phyloP scores from a whole-genome alignment of 441 rosid species.

The Metrosideros polymorpha region DNA sequence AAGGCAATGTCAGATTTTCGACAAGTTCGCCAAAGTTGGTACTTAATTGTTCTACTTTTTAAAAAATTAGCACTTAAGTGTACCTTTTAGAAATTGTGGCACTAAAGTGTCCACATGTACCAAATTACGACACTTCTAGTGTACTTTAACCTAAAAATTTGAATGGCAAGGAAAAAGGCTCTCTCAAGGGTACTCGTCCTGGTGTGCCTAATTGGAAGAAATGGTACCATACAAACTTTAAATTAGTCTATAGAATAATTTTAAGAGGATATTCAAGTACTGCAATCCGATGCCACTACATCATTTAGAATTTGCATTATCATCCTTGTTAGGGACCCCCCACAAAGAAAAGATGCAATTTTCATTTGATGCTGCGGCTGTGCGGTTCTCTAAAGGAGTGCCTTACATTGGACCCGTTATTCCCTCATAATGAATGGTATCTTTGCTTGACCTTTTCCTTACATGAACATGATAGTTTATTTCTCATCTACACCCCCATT shows the following conservation, averaged over 20 bases:
- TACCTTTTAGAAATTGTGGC: too few relatives aligned
- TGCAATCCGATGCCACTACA: background rate
- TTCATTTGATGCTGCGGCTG: background rate
- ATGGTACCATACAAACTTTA: background rate
- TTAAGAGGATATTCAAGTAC: background rate
- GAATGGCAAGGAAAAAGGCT: background rate
- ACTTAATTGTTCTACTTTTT: too few relatives aligned
- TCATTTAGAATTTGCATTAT: background rate
- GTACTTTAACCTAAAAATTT: too few relatives aligned
- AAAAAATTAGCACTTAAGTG: too few relatives aligned
- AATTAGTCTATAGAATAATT: background rate
- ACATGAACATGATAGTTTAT: background rate
- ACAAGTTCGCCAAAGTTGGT: too few relatives aligned
- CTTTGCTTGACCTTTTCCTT: background rate
- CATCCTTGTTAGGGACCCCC: background rate
- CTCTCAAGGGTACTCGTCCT: background rate
- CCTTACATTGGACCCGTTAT: background rate
- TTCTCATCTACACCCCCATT: background rate
- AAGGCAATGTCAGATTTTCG: too few relatives aligned
- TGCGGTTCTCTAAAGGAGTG: background rate
- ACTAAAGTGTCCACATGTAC: too few relatives aligned
- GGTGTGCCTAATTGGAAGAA: background rate
- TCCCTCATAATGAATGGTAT: background rate
- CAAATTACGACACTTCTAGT: too few relatives aligned
- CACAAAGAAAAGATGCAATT: background rate